Evolutionary conservation across 345 rosid species (phyloP).

Genomic region (Syzygium jambos): DNA sequence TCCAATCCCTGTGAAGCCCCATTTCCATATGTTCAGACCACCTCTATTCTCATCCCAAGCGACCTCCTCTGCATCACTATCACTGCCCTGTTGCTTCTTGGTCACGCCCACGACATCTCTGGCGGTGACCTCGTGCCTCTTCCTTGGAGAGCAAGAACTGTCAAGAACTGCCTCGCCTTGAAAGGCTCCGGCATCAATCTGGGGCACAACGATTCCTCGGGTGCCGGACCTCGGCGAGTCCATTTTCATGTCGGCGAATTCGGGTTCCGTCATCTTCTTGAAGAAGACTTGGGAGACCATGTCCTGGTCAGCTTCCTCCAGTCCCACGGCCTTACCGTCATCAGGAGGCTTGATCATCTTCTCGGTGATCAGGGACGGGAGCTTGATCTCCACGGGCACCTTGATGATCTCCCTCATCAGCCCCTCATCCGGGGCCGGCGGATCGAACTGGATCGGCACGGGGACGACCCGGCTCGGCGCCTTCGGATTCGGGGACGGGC

Average conservation of each 20-base stretch:
- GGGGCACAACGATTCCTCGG: conserved; percentile 16
- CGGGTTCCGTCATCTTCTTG: conserved; percentile 68
- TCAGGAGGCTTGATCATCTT: conserved; percentile 17
- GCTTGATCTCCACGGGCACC: not conserved
- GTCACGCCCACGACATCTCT: not conserved
- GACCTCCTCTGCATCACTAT: conserved; percentile 10
- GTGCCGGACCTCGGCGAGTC: conserved; percentile 53
- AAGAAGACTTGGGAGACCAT: conserved; percentile 78
- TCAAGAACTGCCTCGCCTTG: conserved; percentile 29
- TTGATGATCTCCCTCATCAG: not conserved
- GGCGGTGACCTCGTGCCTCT: conserved; percentile 1
- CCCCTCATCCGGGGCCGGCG: conserved; percentile 19
- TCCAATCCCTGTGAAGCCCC: conserved; percentile 78
- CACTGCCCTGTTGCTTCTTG: conserved; percentile 3
- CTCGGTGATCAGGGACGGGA: conserved; percentile 22
- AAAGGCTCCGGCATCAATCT: conserved; percentile 27
- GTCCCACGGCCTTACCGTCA: not conserved
- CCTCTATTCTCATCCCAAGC: conserved; percentile 29
- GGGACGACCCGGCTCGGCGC: conserved; percentile 41
- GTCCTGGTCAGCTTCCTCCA: conserved; percentile 38
- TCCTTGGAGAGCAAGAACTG: conserved; percentile 31
- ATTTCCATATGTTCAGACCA: conserved; percentile 59
- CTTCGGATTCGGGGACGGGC: conserved; percentile 33
- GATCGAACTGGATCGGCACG: conserved; percentile 56
- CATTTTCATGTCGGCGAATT: conserved; percentile 95